phyloP scores from a whole-genome alignment of 2,329 filamentous ascomycete species.

The Epichloe aotearoae region DNA sequence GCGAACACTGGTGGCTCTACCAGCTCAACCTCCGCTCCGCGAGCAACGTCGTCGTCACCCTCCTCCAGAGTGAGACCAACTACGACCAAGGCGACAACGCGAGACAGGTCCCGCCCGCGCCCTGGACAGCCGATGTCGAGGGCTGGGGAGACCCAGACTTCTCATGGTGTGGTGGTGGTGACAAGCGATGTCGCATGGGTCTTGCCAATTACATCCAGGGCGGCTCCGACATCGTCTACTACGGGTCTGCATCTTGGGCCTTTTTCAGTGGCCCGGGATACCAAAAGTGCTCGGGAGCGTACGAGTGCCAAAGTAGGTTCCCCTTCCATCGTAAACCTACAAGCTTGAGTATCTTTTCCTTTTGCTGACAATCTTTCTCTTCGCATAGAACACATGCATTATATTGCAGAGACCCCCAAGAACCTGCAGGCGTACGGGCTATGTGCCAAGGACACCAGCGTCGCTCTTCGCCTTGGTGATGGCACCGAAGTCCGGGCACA shows the following conservation, averaged over 20 bases:
- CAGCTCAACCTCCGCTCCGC: conserved; percentile 40
- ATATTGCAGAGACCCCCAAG: conserved; percentile 21
- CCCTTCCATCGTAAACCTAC: neutral
- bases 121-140: conserved; percentile 23
- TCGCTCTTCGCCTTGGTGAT: conserved; percentile 22
- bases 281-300: conserved; percentile 16
- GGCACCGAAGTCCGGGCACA: conserved; percentile 19
- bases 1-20: conserved; percentile 46
- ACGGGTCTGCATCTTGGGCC: conserved; percentile 29
- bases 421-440: conserved; percentile 29
- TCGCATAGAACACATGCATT: conserved; percentile 20
- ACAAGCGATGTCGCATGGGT: conserved; percentile 29
- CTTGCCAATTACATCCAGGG: conserved; percentile 28
- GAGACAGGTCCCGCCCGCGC: conserved; percentile 21
- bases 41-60: conserved; percentile 33
- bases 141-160: conserved; percentile 31
- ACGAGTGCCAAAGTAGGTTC: conserved; percentile 3
- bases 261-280: conserved; percentile 30
- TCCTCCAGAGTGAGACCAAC: conserved; percentile 43
- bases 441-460: conserved; percentile 26
- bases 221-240: conserved; percentile 26
- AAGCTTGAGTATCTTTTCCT: too few relatives aligned
- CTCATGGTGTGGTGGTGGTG: conserved; percentile 22
- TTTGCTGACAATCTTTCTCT: neutral
- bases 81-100: conserved; percentile 21